Conservation (phyloP, 2,329 filamentous ascomycete genomes). For the Dothistroma septosporum region DNA sequence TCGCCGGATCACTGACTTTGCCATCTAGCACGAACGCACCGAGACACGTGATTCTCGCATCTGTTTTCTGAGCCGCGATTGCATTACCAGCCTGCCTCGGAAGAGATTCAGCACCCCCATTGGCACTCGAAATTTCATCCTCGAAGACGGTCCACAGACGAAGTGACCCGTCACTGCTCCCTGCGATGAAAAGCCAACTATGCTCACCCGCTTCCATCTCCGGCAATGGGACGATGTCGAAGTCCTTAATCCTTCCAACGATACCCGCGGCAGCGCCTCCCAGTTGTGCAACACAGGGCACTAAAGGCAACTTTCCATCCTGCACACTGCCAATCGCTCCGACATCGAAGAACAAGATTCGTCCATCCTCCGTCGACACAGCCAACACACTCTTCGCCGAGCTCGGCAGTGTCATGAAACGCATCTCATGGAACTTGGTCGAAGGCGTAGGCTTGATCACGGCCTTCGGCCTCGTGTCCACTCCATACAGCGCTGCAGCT, state of each 20-base stretch:
- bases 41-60: constrained; percentile 84
- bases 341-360: constrained; percentile 78
- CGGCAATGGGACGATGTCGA: constrained; percentile 58
- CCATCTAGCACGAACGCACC: constrained; percentile 73
- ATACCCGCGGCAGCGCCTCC: constrained; percentile 65
- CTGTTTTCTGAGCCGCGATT: constrained; percentile 75
- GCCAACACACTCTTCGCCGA: constrained; percentile 54
- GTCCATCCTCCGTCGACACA: constrained; percentile 84
- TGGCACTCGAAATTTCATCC: constrained; percentile 1
- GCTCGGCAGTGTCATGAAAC: constrained; percentile 58
- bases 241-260: constrained; percentile 78
- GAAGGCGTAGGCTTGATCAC: constrained; percentile 60
- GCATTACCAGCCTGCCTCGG: constrained; percentile 58
- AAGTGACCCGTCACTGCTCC: constrained; percentile 80
- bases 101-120: constrained; percentile 6
- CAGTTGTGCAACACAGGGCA: constrained; percentile 63
- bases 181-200: constrained; percentile 59
- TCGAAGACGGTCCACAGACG: constrained; percentile 61
- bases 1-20: constrained; percentile 19
- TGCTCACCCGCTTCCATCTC: constrained; percentile 39
- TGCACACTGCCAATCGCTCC: constrained; percentile 15
- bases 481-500: constrained; percentile 78
- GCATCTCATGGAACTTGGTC: constrained; percentile 80
- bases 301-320: constrained; percentile 28
- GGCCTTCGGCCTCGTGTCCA: constrained; percentile 79